phyloP scores from a whole-genome alignment of 2,329 filamentous ascomycete genomes.

The Trichoderma semiorbis region DNA sequence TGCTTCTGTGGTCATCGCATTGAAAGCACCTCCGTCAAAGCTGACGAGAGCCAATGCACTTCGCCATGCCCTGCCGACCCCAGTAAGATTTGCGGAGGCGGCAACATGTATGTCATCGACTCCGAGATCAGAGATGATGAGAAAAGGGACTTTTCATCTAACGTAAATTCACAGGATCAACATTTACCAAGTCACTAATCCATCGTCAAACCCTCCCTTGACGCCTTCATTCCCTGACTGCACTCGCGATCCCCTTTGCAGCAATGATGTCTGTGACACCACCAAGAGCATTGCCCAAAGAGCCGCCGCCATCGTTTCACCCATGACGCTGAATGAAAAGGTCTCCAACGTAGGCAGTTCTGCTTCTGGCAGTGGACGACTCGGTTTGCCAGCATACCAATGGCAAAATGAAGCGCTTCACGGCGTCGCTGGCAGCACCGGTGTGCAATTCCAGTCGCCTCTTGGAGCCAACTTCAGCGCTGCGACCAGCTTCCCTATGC shows the following conservation, averaged over 20 bases:
- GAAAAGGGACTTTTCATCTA: background rate
- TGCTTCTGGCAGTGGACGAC: constrained; percentile 44
- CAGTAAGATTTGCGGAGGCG: constrained; percentile 17
- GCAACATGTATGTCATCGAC: constrained; percentile 13
- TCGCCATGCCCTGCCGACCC: constrained; percentile 17
- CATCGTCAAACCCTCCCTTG: constrained; percentile 15
- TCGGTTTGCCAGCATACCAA: constrained; percentile 56
- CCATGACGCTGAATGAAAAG: constrained; percentile 34
- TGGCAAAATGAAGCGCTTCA: constrained; percentile 64
- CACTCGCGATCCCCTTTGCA: constrained; percentile 27
- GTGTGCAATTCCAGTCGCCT: constrained; percentile 37
- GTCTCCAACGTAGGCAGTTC: constrained; percentile 27
- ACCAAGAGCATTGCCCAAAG: constrained; percentile 28
- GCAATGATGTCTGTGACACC: constrained; percentile 45
- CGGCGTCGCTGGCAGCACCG: constrained; percentile 54
- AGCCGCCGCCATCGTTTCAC: constrained; percentile 30
- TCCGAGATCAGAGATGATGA: background rate
- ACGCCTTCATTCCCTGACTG: constrained; percentile 26
- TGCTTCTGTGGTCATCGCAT: constrained; percentile 20
- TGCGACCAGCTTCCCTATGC: constrained; percentile 63
- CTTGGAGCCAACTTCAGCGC: constrained; percentile 43
- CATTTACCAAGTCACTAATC: constrained; percentile 19
- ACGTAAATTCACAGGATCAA: constrained; percentile 18
- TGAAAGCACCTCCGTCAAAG: constrained; percentile 18
- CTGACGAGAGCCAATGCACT: constrained; percentile 18